phyloP scores from a whole-genome alignment of 202 grass and related monocot species.

The Zizania palustris region DNA sequence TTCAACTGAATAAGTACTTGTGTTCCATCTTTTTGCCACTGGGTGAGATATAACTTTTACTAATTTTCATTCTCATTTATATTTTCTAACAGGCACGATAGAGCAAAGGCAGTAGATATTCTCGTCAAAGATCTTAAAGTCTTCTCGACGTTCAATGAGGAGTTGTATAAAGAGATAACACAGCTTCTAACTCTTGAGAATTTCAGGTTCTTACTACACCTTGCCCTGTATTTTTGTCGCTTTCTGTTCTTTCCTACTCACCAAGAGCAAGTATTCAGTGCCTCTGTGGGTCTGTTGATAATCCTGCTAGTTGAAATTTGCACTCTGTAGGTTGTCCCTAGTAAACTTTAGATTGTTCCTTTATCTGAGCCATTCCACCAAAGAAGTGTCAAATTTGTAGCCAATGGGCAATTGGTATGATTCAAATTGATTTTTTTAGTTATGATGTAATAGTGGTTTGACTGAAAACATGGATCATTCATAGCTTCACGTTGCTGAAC shows the following conservation, averaged over 20 bases:
- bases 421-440: background rate
- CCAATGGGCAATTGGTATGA: background rate
- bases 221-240: slow-evolving; percentile 18
- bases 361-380: slow-evolving; percentile 15
- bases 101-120: slow-evolving; percentile 92
- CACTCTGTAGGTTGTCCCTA: background rate
- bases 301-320: slow-evolving; percentile 8
- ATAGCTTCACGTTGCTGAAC: slow-evolving; percentile 5
- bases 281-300: slow-evolving; percentile 12
- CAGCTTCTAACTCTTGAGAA: slow-evolving; percentile 97
- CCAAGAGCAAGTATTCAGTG: background rate
- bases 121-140: slow-evolving; percentile 99
- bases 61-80: slow-evolving; percentile 11
- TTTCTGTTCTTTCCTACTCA: slow-evolving; percentile 13
- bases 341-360: background rate
- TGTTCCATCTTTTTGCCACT: slow-evolving; percentile 7
- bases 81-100: slow-evolving; percentile 77
- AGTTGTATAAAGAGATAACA: slow-evolving; percentile 98
- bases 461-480: background rate
- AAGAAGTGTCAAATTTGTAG: slow-evolving; percentile 20
- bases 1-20: slow-evolving; percentile 13
- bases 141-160: slow-evolving; percentile 97
- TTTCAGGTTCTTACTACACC: slow-evolving; percentile 62
- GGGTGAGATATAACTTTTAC: slow-evolving; percentile 15
- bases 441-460: slow-evolving; percentile 2